A percentile compares a stretch with the other conserved stretches of the same genome.
These are phyloP conservation scores for Mycena alexandri DNA, from an alignment of 768 basidiomycete species.

Conservation along the genomic window DNA sequence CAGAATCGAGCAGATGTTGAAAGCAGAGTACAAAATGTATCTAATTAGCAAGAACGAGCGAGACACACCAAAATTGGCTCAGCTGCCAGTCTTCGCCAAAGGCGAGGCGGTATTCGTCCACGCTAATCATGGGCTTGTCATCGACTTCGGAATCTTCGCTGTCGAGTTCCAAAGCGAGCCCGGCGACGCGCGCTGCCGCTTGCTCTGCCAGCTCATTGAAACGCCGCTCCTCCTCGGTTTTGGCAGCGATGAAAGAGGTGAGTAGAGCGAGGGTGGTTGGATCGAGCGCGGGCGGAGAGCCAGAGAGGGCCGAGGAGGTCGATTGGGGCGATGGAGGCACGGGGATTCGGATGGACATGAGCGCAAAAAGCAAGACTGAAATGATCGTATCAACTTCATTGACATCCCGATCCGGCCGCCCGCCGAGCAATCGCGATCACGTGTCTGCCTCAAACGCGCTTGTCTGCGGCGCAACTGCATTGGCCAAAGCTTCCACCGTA, in stretches of 20 bases:
- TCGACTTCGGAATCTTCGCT: conserved; percentile 36
- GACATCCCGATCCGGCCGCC: too few species aligned
- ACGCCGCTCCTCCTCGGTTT: conserved; percentile 57
- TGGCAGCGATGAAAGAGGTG: conserved; percentile 53
- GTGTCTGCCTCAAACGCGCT: too few species aligned
- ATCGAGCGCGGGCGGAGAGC: conserved; percentile 53
- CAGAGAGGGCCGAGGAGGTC: conserved; percentile 44
- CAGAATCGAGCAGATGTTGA: background rate
- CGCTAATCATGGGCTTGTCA: conserved; percentile 55
- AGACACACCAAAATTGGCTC: conserved; percentile 63
- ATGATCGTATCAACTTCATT: too few species aligned
- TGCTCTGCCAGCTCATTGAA: conserved; percentile 56
- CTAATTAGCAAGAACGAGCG: conserved; percentile 7
- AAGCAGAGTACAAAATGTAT: background rate
- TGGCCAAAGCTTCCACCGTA: too few species aligned
- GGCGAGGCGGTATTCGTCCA: conserved; percentile 56
- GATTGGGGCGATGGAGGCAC: conserved; percentile 38
- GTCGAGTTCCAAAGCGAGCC: conserved; percentile 45
- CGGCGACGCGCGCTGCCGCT: conserved; percentile 51
- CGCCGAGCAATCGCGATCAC: too few species aligned
- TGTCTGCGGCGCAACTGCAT: too few species aligned
- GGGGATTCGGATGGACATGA: conserved; percentile 39
- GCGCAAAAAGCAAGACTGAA: conserved; percentile 3
- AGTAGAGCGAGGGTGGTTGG: conserved; percentile 55
- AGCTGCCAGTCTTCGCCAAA: conserved; percentile 66